Evolutionary conservation across 2,329 filamentous ascomycete species (phyloP).

Genomic region (Sporothrix sp.): DNA sequence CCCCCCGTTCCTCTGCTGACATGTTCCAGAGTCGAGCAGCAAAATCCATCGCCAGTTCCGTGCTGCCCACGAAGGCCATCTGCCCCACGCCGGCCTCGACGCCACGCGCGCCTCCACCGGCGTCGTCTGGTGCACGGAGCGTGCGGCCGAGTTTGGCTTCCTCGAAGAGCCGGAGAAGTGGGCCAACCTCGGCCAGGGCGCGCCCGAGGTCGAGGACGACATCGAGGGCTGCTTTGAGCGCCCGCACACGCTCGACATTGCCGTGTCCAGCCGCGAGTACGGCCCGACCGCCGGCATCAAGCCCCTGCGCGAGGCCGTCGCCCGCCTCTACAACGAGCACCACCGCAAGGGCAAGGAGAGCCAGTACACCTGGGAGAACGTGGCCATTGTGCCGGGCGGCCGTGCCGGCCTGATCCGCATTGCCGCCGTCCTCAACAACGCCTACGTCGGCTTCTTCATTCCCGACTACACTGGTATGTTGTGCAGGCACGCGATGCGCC

Average conservation of each 20-base stretch:
- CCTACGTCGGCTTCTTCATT: conserved; percentile 88
- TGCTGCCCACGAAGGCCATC: conserved; percentile 80
- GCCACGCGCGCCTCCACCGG: conserved; percentile 81
- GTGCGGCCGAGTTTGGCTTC: conserved; percentile 82
- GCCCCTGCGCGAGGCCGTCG: conserved; percentile 78
- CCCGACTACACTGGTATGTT: conserved; percentile 71
- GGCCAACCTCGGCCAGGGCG: conserved; percentile 92
- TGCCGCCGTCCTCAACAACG: conserved; percentile 84
- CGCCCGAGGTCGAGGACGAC: conserved; percentile 86
- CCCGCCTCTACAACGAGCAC: conserved; percentile 84
- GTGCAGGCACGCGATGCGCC: too few relatives aligned
- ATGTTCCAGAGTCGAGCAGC: conserved; percentile 59
- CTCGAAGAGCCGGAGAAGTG: conserved; percentile 70
- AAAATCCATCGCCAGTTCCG: conserved; percentile 85
- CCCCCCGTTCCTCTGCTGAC: not conserved
- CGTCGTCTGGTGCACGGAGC: conserved; percentile 87
- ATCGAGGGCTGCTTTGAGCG: conserved; percentile 83
- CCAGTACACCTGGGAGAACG: conserved; percentile 95
- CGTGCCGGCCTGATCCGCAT: conserved; percentile 89
- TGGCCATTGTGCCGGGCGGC: conserved; percentile 89
- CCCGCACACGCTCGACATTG: conserved; percentile 68
- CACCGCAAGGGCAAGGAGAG: conserved; percentile 80
- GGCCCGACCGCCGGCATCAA: conserved; percentile 91
- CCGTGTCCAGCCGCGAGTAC: conserved; percentile 74
- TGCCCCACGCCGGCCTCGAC: conserved; percentile 83